Base-by-base conservation (phyloP, 768 basidiomycete species). In the Amanita polypyramis region DNA sequence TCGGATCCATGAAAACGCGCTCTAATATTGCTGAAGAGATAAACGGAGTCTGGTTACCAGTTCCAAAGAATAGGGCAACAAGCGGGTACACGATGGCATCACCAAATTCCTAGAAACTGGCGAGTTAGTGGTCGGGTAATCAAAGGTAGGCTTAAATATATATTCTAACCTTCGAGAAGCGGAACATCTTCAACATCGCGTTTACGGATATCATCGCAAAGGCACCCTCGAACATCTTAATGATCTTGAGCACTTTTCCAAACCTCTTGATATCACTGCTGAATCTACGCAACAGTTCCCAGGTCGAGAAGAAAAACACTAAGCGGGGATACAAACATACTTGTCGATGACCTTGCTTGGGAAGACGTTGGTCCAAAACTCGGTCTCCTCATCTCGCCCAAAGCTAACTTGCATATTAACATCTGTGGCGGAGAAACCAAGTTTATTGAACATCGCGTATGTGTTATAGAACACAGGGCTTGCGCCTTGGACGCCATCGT, bases 401-500 rank as follows among this genome's bases (percentile, higher is more conserved):
- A 65, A 61, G 45, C 62, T 62, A 21, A 64, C 61, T 49, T 64
- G 64, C 56, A 64, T 61, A 15, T 54, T 61, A 17, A 65, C 58
- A 37, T 60, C 59, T 33, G 59, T 55, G 4, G 59, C 56, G 33
- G 50, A 53, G 52, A 62, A 62, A 7, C 61, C 62, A 9, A 62
- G 53, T n/a, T 43, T 56, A n/a, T 65, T 56, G 23, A 65, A 62
- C 42, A 64, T 53, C 9, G 62, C 60, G 39, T 60, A 64, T 1
- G 64, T 62, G 45, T 62, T 62, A 35, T 62, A 51, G 51, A 62
- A 65, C 11, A 60, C 57, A 7, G 58, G 62, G 39, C 58, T 62
- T 3, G 61, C 62, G 43, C 63, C 63, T 51, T 65, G 63, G 0
- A 65, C 61, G 10, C 62, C 63, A 45, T 65, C 63, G 37, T 65